Evolutionary conservation across 2,329 filamentous ascomycete species (phyloP).

Genomic region (Fusarium brevicatenulatum): DNA sequence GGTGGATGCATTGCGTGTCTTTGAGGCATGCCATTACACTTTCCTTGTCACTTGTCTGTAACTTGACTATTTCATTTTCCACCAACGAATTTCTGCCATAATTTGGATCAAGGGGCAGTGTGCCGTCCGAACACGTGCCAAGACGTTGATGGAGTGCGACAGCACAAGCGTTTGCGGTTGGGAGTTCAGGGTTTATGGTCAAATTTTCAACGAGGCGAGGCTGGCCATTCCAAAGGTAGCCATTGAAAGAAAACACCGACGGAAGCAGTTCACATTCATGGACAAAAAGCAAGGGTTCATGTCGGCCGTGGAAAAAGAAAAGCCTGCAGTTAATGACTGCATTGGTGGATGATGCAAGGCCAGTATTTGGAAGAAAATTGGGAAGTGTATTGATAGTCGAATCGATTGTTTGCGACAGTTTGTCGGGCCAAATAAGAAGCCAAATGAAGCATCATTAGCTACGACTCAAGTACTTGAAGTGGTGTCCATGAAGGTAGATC

Average conservation of each 20-base stretch:
- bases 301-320: conserved; percentile 12
- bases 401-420: conserved; percentile 16
- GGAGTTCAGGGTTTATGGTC: conserved; percentile 42
- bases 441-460: conserved; percentile 20
- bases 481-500: background rate
- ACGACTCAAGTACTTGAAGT: background rate
- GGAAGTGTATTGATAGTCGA: conserved; percentile 33
- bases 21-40: conserved; percentile 9
- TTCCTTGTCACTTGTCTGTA: conserved; percentile 27
- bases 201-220: conserved; percentile 27
- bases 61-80: conserved; percentile 36
- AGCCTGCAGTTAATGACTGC: conserved; percentile 4
- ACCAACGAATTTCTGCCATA: conserved; percentile 28
- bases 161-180: conserved; percentile 43
- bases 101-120: conserved; percentile 38
- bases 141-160: conserved; percentile 35
- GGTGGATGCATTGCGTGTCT: conserved; percentile 17
- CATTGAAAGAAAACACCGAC: conserved; percentile 16
- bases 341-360: conserved; percentile 9
- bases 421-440: conserved; percentile 14
- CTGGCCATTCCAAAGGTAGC: conserved; percentile 11
- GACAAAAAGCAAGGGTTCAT: conserved; percentile 32
- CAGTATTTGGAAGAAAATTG: conserved; percentile 7
- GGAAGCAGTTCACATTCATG: conserved; percentile 24
- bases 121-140: conserved; percentile 28